phyloP scores from a whole-genome alignment of 176 grass and related monocot genomes.

The Phyllostachys edulis region DNA sequence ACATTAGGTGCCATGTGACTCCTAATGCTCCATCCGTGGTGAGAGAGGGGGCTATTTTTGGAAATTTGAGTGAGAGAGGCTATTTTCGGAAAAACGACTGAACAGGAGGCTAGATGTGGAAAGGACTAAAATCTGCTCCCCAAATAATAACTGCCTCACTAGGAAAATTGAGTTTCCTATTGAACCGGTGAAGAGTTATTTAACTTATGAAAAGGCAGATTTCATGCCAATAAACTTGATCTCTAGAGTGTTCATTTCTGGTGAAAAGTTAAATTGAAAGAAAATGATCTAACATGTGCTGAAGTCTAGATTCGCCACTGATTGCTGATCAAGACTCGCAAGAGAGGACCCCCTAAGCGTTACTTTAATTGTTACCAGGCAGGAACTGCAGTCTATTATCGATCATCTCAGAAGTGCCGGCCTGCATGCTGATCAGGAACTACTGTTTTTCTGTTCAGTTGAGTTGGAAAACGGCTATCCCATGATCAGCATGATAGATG shows the following conservation, averaged over 20 bases:
- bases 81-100: no score
- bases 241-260: neutral
- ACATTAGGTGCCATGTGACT: no score
- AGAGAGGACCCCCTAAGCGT: neutral
- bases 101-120: no score
- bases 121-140: no score
- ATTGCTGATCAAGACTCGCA: neutral
- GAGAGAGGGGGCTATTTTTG: no score
- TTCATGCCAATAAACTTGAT: neutral
- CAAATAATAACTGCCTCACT: no score
- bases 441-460: neutral
- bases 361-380: neutral
- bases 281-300: neutral
- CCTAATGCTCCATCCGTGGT: no score
- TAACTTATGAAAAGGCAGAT: no score
- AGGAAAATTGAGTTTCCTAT: no score
- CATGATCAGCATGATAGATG: neutral
- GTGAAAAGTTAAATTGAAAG: neutral
- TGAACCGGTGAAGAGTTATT: no score
- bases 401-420: neutral
- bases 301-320: neutral
- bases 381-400: neutral
- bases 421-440: neutral
- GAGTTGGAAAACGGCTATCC: neutral
- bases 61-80: no score